Evolutionary conservation across 2,329 filamentous ascomycete genomes (phyloP).

Genomic region (Phyllosticta citrichinensis): DNA sequence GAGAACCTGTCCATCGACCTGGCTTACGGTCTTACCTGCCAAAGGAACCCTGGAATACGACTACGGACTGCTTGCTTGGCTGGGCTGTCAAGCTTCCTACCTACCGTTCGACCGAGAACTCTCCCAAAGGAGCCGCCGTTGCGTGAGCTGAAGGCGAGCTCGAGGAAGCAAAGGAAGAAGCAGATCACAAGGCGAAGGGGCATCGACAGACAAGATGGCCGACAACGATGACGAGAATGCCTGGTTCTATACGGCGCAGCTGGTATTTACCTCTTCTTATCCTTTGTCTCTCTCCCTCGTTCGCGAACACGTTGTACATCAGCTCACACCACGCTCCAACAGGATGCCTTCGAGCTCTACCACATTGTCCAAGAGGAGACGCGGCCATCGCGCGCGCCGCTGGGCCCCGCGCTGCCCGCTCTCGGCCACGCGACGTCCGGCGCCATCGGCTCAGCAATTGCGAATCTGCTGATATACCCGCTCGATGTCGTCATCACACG

Average conservation of each 20-base stretch:
- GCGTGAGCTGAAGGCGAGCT: too few species aligned
- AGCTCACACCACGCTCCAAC: not conserved
- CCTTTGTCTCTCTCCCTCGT: not conserved
- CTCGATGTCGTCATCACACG: slow-evolving; percentile 73
- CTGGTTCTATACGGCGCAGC: slow-evolving; percentile 24
- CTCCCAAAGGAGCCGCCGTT: too few species aligned
- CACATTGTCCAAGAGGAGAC: slow-evolving; percentile 30
- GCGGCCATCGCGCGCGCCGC: slow-evolving; percentile 12
- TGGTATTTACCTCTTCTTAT: slow-evolving; percentile 2
- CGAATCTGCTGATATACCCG: slow-evolving; percentile 71
- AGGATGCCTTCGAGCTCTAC: slow-evolving; percentile 35
- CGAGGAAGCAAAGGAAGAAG: not conserved
- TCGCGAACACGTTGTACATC: too few species aligned
- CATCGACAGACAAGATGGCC: slow-evolving; percentile 1
- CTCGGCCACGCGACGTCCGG: slow-evolving; percentile 76
- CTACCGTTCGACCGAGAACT: too few species aligned
- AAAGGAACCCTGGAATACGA: too few species aligned
- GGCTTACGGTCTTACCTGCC: too few species aligned
- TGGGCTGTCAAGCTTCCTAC: too few species aligned
- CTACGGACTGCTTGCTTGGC: too few species aligned
- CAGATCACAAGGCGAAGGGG: not conserved
- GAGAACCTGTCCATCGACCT: too few species aligned
- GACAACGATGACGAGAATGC: slow-evolving; percentile 14
- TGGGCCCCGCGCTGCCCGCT: slow-evolving; percentile 52
- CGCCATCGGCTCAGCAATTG: slow-evolving; percentile 65